Evolutionary conservation across 140 eudicot species (phyloP).

Genomic region (Cichorium intybus): DNA sequence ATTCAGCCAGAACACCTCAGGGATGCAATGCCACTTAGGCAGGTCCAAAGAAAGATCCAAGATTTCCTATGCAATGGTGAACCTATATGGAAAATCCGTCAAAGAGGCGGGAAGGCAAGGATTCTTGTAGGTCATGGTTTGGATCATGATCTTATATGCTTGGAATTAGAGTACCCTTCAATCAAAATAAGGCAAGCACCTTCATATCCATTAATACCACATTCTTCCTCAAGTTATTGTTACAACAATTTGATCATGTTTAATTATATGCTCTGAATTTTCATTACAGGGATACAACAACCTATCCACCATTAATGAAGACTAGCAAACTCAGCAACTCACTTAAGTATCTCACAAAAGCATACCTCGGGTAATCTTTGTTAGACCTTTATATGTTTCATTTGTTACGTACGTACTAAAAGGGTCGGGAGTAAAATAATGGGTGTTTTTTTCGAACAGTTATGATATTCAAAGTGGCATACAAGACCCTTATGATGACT

Average conservation of each 20-base stretch:
- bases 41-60: conserved; percentile 83
- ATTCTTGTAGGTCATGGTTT: conserved; percentile 94
- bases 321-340: conserved; percentile 99
- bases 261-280: conserved; percentile 11
- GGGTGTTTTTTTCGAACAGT: conserved; percentile 23
- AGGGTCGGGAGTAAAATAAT: not conserved
- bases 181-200: conserved; percentile 58
- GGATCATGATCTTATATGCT: conserved; percentile 77
- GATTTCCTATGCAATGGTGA: conserved; percentile 91
- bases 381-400: not conserved
- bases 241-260: not conserved
- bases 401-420: not conserved
- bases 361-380: conserved; percentile 78
- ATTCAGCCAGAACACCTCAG: conserved; percentile 77
- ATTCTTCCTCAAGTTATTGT: not conserved
- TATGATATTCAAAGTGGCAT: conserved; percentile 81
- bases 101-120: too few relatives aligned
- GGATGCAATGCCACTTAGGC: conserved; percentile 85
- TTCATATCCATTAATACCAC: conserved; percentile 7
- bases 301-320: conserved; percentile 95
- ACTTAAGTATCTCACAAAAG: conserved; percentile 80
- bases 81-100: too few relatives aligned
- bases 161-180: conserved; percentile 73
- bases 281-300: conserved; percentile 76
- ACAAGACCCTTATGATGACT: conserved; percentile 89